Evolutionary conservation across 345 rosid species (phyloP), one percentile per base, ranked within the genome.

Genomic region (Bruguiera sexangula): DNA sequence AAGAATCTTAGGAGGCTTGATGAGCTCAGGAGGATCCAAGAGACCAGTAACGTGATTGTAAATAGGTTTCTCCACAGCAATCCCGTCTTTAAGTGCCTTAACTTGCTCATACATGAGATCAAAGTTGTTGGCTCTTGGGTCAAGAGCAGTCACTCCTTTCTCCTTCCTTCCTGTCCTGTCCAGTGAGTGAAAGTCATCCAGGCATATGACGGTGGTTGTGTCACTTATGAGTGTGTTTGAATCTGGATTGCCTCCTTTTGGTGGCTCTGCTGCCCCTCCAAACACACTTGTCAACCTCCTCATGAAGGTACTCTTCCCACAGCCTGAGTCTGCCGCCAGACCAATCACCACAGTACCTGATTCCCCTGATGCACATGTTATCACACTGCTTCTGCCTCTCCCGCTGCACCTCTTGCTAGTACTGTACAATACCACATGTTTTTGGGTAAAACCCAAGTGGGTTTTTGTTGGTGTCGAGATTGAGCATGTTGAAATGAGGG

Each of bases 81-180:
- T 48, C 5, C 97, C 99, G 66, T 71, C 82, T 73, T 95, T 95
- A 50, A 95, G 48, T 55, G 96, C 97, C 76, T 95, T 95, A 51
- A 91, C 97, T 76, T 95, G 99, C 67, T 92, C 93, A 54, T 88
- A 95, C 99, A 95, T 95, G 63, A 91, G 96, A 76, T 95, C 97
- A 62, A 95, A 95, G 78, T 95, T 48, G 53, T 92, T 90, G 39
- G 97, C 99, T 68, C 82, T 83, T 3, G 99, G 99, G 83, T 95
- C 97, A 67, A 95, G 86, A 21, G 99, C 99, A 8, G 99, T 89
- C 37, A 92, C 96, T 4, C 96, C 96, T 46, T 95, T 87, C 79
- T 86, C 93, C 61, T 95, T 95, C 75, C 99, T 83, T 34, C 99
- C 96, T 0, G 82, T 87, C 34, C 99, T 75, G 69, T 95, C 97